A percentile compares a stretch with the other conserved stretches of the same genome.
phyloP scores from a whole-genome alignment of 345 rosid genomes.

The Heritiera littoralis region DNA sequence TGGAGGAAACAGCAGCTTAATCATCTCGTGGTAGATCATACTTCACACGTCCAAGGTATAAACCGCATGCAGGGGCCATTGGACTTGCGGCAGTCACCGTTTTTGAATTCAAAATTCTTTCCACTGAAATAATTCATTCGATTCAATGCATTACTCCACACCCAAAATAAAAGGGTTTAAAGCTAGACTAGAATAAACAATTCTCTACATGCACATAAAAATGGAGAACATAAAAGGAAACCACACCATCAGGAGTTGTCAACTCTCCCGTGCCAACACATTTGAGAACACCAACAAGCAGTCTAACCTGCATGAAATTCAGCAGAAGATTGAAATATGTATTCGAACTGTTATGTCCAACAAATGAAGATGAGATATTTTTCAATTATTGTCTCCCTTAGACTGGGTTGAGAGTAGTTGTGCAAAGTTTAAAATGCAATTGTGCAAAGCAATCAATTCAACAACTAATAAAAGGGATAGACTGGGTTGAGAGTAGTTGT shows the following conservation, averaged over 20 bases:
- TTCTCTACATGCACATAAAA: neutral
- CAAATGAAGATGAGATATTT: neutral
- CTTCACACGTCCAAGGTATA: slow-evolving; percentile 80
- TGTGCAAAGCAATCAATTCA: neutral
- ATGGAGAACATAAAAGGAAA: neutral
- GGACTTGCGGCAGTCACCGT: slow-evolving; percentile 68
- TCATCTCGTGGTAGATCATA: slow-evolving; percentile 54
- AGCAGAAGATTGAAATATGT: slow-evolving; percentile 5
- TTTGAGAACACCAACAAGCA: slow-evolving; percentile 85
- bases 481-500: neutral
- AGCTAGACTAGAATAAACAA: neutral
- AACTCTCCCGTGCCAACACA: slow-evolving; percentile 80
- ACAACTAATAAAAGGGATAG: neutral
- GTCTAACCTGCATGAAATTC: slow-evolving; percentile 63
- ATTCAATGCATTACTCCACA: neutral
- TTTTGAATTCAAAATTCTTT: slow-evolving; percentile 69
- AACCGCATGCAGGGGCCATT: slow-evolving; percentile 88
- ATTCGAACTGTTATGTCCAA: neutral
- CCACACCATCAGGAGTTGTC: slow-evolving; percentile 66
- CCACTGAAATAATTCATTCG: slow-evolving; percentile 44
- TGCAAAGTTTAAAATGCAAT: neutral
- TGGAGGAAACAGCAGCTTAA: neutral
- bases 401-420: neutral
- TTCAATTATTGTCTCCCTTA: neutral
- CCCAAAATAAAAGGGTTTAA: neutral